Evolutionary conservation across 306 rosid species (phyloP).

Genomic region (Cucumis sativus): Cucumber_9930_V3 NC_026658.2:24897001-24897500

Average conservation of each 20-base stretch:
- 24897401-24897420: background rate
- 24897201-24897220: background rate
- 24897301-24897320: background rate
- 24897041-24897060: constrained; percentile 10
- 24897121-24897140: constrained; percentile 16
- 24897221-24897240: background rate
- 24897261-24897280: background rate
- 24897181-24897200: background rate
- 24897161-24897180: too few relatives aligned
- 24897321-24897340: background rate
- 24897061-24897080: background rate
- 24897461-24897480: background rate
- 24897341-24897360: background rate
- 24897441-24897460: background rate
- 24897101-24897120: constrained; percentile 15
- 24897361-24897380: background rate
- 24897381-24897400: background rate
- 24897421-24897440: background rate
- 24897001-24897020: background rate
- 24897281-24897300: background rate
- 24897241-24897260: background rate
- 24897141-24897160: background rate
- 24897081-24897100: constrained; percentile 15
- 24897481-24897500: background rate
- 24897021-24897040: background rate